phyloP scores from a whole-genome alignment of 208 protist genomes.

The Trypanosoma congolense region DNA sequence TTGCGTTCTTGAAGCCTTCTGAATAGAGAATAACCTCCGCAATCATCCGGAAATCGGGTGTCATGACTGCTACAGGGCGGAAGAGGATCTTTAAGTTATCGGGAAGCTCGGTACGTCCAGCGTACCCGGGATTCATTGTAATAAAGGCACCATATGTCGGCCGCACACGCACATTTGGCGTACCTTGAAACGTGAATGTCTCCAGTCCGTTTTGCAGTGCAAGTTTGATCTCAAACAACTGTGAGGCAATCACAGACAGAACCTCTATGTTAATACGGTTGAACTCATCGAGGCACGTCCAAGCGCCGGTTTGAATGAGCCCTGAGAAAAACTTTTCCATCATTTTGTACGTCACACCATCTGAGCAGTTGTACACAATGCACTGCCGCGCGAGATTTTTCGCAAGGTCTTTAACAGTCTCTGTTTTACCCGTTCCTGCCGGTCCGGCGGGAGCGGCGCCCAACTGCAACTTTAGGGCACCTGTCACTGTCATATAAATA shows the following conservation, averaged over 20 bases:
- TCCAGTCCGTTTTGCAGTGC: slow-evolving; percentile 89
- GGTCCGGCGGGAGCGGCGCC: slow-evolving; percentile 93
- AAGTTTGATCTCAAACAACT: slow-evolving; percentile 94
- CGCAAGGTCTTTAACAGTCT: slow-evolving; percentile 95
- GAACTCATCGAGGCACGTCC: slow-evolving; percentile 99
- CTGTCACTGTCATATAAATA: slow-evolving; percentile 98
- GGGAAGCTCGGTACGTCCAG: slow-evolving; percentile 97
- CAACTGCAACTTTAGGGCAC: slow-evolving; percentile 92
- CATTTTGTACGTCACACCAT: slow-evolving; percentile 97
- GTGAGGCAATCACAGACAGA: slow-evolving; percentile 96
- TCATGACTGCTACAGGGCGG: slow-evolving; percentile 97
- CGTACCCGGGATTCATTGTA: slow-evolving; percentile 99
- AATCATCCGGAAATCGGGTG: slow-evolving; percentile 97
- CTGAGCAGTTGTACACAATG: slow-evolving; percentile 98
- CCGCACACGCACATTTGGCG: slow-evolving; percentile 91
- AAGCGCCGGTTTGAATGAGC: slow-evolving; percentile 95
- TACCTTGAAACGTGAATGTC: slow-evolving; percentile 93
- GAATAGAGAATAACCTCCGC: slow-evolving; percentile 97
- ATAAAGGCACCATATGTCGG: slow-evolving; percentile 96
- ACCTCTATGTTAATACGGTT: slow-evolving; percentile 99
- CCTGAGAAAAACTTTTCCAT: slow-evolving; percentile 98
- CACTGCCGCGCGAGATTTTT: slow-evolving; percentile 96
- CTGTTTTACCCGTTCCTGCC: slow-evolving; percentile 97
- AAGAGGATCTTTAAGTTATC: slow-evolving; percentile 98
- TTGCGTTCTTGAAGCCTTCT: slow-evolving; percentile 95